phyloP scores from a whole-genome alignment of 2,329 filamentous ascomycete genomes.

The Elsinoe perseae region DNA sequence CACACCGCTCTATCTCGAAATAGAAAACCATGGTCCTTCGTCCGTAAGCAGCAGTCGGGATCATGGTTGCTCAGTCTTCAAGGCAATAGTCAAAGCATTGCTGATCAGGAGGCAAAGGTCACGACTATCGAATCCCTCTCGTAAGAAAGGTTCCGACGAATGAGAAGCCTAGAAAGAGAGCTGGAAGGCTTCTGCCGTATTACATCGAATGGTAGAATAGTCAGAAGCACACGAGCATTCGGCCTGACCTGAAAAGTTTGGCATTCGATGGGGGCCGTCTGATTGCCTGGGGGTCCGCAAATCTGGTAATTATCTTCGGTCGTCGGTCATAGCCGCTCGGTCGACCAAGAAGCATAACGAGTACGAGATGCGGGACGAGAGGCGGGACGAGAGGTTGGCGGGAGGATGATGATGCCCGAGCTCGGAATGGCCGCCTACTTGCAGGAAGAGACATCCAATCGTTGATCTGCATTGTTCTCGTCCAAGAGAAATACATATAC shows the following conservation, averaged over 20 bases:
- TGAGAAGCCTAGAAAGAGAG: not conserved
- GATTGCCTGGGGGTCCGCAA: conserved; percentile 1
- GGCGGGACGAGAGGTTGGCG: not conserved
- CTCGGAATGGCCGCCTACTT: not conserved
- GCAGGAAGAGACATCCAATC: not conserved
- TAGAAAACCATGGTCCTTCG: not conserved
- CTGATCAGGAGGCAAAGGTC: conserved; percentile 17
- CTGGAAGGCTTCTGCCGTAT: not conserved
- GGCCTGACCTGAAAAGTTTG: conserved; percentile 5
- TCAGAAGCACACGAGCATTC: not conserved
- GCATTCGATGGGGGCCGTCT: not conserved
- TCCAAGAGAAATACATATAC: not conserved
- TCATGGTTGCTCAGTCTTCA: not conserved
- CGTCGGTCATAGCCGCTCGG: not conserved
- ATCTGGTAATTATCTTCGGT: conserved; percentile 6
- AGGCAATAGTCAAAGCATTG: conserved; percentile 16
- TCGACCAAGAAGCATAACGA: conserved; percentile 2
- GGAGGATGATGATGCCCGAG: not conserved
- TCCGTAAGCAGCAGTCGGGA: conserved; percentile 1
- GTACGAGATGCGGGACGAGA: conserved; percentile 11
- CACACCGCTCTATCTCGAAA: conserved; percentile 5
- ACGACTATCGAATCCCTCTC: conserved; percentile 11
- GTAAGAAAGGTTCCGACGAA: conserved; percentile 3
- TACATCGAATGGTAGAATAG: conserved; percentile 1
- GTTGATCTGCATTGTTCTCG: not conserved